Evolutionary conservation across 2,329 filamentous ascomycete genomes (phyloP).

Genomic region (Dendrostoma leiphaemia): DNA sequence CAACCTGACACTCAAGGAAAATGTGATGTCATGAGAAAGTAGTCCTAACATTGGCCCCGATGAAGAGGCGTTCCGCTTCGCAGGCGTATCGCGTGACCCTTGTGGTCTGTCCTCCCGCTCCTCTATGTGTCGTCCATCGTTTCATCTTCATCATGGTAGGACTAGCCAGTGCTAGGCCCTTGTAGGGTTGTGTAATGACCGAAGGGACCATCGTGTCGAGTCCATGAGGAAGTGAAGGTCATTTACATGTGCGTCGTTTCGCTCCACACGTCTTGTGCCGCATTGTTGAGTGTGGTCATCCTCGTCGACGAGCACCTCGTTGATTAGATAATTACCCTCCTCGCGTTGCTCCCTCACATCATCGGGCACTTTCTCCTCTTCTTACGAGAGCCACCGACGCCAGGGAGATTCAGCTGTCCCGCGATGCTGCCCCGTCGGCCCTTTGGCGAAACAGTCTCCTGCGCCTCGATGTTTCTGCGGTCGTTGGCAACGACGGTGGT

Average conservation of each 20-base stretch:
- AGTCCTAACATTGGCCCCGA: neutral
- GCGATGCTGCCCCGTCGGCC: slow-evolving; percentile 29
- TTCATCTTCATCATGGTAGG: slow-evolving; percentile 1
- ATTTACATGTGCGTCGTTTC: too few relatives aligned
- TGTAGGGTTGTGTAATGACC: neutral
- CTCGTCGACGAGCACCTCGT: neutral
- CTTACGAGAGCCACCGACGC: slow-evolving; percentile 49
- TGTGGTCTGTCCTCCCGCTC: neutral
- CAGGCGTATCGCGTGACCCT: neutral
- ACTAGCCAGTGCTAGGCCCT: neutral
- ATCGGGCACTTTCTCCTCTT: slow-evolving; percentile 84
- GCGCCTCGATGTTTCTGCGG: slow-evolving; percentile 58
- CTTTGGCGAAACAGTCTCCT: slow-evolving; percentile 32
- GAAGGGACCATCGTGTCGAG: slow-evolving; percentile 4
- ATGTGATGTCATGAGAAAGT: slow-evolving; percentile 3
- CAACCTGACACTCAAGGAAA: slow-evolving; percentile 7
- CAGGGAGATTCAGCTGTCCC: slow-evolving; percentile 35
- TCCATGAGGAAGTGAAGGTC: slow-evolving; percentile 8
- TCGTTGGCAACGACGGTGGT: slow-evolving; percentile 85
- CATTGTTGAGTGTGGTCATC: slow-evolving; percentile 15
- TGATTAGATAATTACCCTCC: neutral
- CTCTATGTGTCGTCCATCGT: slow-evolving; percentile 2
- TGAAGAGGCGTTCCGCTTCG: neutral
- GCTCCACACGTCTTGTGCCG: slow-evolving; percentile 15
- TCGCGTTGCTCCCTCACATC: slow-evolving; percentile 50